These are phyloP conservation scores for Globisporangium parvum DNA, from an alignment of 352 stramenopile genomes.

Conservation along the genomic window DNA sequence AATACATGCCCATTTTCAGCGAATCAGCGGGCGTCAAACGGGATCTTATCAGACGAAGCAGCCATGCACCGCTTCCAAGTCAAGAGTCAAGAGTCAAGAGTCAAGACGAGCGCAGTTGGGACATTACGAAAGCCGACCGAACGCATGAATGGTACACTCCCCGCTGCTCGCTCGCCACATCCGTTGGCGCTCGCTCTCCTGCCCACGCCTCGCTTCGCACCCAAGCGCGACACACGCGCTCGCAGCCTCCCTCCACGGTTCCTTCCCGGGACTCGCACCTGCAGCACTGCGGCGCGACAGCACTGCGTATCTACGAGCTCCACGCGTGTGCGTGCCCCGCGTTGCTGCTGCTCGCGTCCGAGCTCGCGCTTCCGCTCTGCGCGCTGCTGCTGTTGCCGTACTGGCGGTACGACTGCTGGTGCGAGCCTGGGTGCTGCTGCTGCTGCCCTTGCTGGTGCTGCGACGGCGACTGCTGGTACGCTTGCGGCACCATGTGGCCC, in stretches of 20 bases:
- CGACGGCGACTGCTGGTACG: conserved; percentile 69
- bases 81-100: too few species aligned
- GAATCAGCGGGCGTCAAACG: too few species aligned
- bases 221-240: neutral
- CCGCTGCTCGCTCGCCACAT: too few species aligned
- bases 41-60: too few species aligned
- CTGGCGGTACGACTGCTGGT: conserved; percentile 79
- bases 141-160: too few species aligned
- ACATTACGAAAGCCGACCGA: too few species aligned
- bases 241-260: conserved; percentile 13
- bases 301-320: conserved; percentile 55
- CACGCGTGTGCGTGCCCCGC: conserved; percentile 42
- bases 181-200: too few species aligned
- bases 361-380: conserved; percentile 37
- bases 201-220: too few species aligned
- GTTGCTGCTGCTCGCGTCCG: conserved; percentile 40
- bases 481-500: conserved; percentile 81
- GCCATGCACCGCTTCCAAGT: too few species aligned
- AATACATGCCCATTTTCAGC: too few species aligned
- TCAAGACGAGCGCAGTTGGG: neutral
- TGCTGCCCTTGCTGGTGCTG: conserved; percentile 50
- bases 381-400: conserved; percentile 53
- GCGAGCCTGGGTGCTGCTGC: conserved; percentile 52
- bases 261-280: conserved; percentile 20
- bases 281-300: conserved; percentile 4